Percentiles rank a stretch among this genome's conserved stretches.
Evolutionary conservation across 208 protist species (phyloP).

Genomic region (Wallacemonas sp.): DNA sequence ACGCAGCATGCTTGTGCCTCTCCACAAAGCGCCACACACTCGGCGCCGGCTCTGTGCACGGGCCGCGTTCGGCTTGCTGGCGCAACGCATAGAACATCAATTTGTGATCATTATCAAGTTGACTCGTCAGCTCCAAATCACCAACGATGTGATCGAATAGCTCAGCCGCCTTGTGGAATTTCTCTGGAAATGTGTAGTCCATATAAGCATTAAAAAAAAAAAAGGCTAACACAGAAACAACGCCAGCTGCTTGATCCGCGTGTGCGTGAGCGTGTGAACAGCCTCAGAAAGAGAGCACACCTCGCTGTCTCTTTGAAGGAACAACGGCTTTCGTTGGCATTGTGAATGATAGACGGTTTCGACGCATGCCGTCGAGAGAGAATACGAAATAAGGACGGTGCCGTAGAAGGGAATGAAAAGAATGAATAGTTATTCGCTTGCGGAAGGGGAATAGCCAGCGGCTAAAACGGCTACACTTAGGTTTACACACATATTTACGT

Average conservation of each 20-base stretch:
- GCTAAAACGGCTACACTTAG: too few species aligned
- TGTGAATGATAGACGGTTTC: too few species aligned
- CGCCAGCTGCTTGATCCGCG: too few species aligned
- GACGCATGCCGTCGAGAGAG: too few species aligned
- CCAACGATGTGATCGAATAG: conserved; percentile 67
- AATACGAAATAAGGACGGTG: too few species aligned
- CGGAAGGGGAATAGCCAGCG: too few species aligned
- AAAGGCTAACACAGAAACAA: conserved; percentile 5
- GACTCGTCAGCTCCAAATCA: conserved; percentile 39
- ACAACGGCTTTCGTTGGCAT: too few species aligned
- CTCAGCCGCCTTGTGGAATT: conserved; percentile 52
- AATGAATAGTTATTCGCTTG: too few species aligned
- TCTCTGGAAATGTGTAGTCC: conserved; percentile 69
- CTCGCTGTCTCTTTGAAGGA: too few species aligned
- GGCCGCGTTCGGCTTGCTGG: conserved; percentile 66
- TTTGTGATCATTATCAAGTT: conserved; percentile 56
- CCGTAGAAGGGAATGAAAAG: too few species aligned
- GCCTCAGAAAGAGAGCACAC: too few species aligned
- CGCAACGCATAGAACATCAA: conserved; percentile 79
- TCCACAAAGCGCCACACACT: conserved; percentile 63
- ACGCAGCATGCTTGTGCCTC: conserved; percentile 74
- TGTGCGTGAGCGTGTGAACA: background rate
- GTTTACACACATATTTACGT: too few species aligned
- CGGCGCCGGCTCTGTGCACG: conserved; percentile 56
- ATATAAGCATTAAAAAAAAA: conserved; percentile 25